Evolutionary conservation across 2,329 filamentous ascomycete genomes (phyloP).

Genomic region (Botrytis cinerea): DNA sequence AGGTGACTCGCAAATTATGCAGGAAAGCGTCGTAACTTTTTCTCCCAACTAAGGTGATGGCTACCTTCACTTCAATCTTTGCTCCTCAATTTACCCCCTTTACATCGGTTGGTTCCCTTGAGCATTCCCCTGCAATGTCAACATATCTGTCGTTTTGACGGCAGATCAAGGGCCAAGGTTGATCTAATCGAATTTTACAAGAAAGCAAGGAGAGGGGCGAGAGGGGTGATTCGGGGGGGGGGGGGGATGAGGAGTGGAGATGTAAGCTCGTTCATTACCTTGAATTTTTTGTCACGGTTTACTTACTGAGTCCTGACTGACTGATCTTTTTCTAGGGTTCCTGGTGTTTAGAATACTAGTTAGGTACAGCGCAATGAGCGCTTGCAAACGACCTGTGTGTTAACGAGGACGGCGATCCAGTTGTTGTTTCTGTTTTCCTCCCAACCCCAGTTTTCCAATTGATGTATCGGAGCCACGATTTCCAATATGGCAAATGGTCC

Average conservation of each 20-base stretch:
- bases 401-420: conserved; percentile 12
- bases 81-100: conserved; percentile 6
- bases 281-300: neutral
- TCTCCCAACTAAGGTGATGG: neutral
- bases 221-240: neutral
- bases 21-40: conserved; percentile 1
- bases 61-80: neutral
- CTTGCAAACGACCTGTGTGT: conserved; percentile 2
- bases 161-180: conserved; percentile 4
- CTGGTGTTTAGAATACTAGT: neutral
- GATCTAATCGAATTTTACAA: neutral
- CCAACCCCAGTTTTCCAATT: conserved; percentile 19
- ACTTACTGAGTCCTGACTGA: neutral
- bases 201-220: neutral
- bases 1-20: conserved; percentile 16
- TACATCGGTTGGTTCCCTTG: conserved; percentile 4
- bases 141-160: neutral
- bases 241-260: neutral
- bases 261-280: neutral
- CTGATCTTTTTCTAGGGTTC: neutral
- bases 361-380: conserved; percentile 4
- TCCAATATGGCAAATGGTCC: conserved; percentile 20
- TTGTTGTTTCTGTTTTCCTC: conserved; percentile 1
- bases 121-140: neutral
- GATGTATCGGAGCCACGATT: neutral